Base-by-base conservation (phyloP, 345 rosid species). In the Citrus sp. region DNA sequence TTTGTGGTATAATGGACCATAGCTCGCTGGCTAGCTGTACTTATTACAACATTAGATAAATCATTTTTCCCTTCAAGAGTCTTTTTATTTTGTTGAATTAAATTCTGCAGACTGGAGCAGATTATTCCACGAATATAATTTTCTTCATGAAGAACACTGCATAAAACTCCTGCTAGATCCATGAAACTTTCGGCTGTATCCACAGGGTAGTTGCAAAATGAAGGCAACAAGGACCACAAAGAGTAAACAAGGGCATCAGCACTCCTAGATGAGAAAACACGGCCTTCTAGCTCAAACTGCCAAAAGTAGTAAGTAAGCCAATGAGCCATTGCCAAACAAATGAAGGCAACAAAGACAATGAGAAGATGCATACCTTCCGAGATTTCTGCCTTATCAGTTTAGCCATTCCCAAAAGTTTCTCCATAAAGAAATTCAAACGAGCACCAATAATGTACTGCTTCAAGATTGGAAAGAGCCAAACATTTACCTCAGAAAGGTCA, bases 381-480 rank as follows among this genome's bases (percentile, higher is more conserved):
- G 97, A 91, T 82, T 89, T 94, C 70, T 88, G 86, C 80, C 81
- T 89, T 82, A 90, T 82, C 63, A 79, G 78, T 77, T 81, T 81
- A 62, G 90, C 72, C 87, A 86, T 84, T 60, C 84, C 84, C 87
- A 94, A 84, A 77, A 96, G 75, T 65, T 90, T 81, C 58, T 94
- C 90, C 7, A 82, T 74, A 82, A 90, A 96, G 90, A 89, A 96
- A 82, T 88, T 87, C 58, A 96, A 84, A 75, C 77, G 90, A 71
- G 94, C 98, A 75, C 99, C 97, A 65, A 90, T 82, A 25, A 92
- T 89, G 83, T 96, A 85, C 86, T 92, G 97, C 94, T 94, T 96
- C 84, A 96, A 79, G 80, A 94, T 90, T 59, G 98, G 99, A 81
- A 96, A 90, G 75, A 96, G 95, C 97, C 98, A 94, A 64, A 90